Percentiles rank a stretch among this genome's conserved stretches.
phyloP scores from a whole-genome alignment of 1,139 yeast species.

The Yamadazyma oceani region DNA sequence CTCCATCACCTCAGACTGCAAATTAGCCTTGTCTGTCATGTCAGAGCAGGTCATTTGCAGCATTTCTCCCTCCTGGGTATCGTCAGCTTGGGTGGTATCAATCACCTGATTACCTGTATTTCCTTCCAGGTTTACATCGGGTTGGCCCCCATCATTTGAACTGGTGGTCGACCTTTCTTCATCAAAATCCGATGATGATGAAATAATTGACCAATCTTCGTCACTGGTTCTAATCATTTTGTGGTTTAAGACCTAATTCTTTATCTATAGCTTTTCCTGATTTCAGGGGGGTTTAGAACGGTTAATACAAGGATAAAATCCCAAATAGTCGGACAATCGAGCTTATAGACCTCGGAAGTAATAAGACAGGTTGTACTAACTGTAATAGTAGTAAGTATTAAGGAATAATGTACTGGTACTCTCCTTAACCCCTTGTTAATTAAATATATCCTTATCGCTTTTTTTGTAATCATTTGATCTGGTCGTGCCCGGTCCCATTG shows the following conservation, averaged over 20 bases:
- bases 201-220: conserved; percentile 50
- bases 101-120: neutral
- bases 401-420: neutral
- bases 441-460: conserved; percentile 1
- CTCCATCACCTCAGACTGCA: too few species aligned
- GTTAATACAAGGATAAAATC: neutral
- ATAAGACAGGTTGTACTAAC: too few species aligned
- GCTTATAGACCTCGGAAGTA: too few species aligned
- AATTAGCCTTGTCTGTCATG: too few species aligned
- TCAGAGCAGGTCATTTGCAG: too few species aligned
- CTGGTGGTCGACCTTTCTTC: conserved; percentile 33
- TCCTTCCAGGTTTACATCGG: neutral
- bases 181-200: conserved; percentile 43
- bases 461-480: neutral
- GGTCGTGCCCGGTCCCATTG: too few species aligned
- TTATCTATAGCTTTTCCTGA: too few species aligned
- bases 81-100: neutral
- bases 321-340: too few species aligned
- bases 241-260: neutral
- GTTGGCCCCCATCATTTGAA: conserved; percentile 8
- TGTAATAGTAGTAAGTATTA: too few species aligned
- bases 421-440: neutral
- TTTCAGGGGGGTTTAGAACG: neutral
- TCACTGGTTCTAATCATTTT: conserved; percentile 16
- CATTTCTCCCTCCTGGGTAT: neutral